A percentile compares a stretch with the other conserved stretches of the same genome.
phyloP scores from a whole-genome alignment of 371 early-diverging fungal genomes.

The Entomophthora muscae region DNA sequence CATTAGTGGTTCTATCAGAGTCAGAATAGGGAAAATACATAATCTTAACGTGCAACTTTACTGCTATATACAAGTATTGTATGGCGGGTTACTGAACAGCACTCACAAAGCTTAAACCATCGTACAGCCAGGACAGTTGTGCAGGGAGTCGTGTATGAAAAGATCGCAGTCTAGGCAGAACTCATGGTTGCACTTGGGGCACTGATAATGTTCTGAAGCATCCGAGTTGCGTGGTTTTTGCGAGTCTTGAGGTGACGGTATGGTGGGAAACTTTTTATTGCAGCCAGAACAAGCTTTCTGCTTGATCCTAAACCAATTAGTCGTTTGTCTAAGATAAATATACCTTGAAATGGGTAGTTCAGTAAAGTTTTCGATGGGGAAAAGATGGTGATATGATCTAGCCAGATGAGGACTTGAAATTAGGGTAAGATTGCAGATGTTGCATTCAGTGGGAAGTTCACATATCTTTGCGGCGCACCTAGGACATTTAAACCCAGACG shows the following conservation, averaged over 20 bases:
- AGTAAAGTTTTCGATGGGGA: slow-evolving; percentile 62
- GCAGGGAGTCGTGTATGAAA: slow-evolving; percentile 81
- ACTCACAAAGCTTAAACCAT: no score
- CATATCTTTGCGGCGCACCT: slow-evolving; percentile 70
- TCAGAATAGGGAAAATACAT: no score
- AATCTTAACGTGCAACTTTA: no score
- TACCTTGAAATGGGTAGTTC: slow-evolving; percentile 23
- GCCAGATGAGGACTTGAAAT: slow-evolving; percentile 86
- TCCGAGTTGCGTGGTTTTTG: slow-evolving; percentile 12
- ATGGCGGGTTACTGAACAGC: no score
- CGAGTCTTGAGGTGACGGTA: slow-evolving; percentile 6
- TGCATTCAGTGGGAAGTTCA: slow-evolving; percentile 82
- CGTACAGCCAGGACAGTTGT: slow-evolving; percentile 78
- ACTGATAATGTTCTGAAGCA: slow-evolving; percentile 36
- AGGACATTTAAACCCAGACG: slow-evolving; percentile 77
- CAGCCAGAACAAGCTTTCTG: not conserved
- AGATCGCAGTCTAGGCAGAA: slow-evolving; percentile 90
- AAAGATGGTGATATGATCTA: slow-evolving; percentile 88
- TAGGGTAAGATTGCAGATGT: slow-evolving; percentile 76
- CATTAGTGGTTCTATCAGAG: no score
- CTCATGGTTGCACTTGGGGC: slow-evolving; percentile 55
- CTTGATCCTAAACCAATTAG: not conserved
- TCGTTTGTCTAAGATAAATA: not conserved
- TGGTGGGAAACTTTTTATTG: slow-evolving; percentile 11
- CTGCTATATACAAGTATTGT: no score